These are phyloP conservation scores for Theileria orientalis DNA, from an alignment of 169 alveolate genomes.

Conservation along the genomic window DNA sequence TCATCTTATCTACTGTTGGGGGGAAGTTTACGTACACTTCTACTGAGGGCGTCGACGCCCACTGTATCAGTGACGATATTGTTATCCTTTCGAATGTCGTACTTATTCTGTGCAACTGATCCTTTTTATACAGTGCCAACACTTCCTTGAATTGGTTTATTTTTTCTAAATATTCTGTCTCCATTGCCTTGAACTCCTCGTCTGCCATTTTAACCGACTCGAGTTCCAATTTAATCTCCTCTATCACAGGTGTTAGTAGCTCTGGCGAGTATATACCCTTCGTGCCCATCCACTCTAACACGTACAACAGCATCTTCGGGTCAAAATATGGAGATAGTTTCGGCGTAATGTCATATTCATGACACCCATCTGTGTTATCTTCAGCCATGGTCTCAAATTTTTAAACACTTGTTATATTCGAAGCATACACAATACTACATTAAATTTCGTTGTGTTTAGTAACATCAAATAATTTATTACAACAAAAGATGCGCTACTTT, in stretches of 20 bases:
- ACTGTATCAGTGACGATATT: conserved; percentile 65
- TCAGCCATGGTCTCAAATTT: neutral
- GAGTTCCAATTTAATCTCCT: conserved; percentile 27
- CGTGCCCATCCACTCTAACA: conserved; percentile 70
- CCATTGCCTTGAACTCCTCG: conserved; percentile 46
- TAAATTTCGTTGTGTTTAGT: neutral
- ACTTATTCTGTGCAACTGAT: conserved; percentile 67
- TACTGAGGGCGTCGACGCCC: conserved; percentile 57
- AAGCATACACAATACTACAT: no score
- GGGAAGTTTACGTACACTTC: conserved; percentile 49
- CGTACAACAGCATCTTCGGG: conserved; percentile 71
- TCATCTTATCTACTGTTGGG: conserved; percentile 62
- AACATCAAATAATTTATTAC: neutral
- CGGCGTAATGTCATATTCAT: conserved; percentile 52
- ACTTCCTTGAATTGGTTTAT: conserved; percentile 69
- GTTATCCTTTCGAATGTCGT: conserved; percentile 66
- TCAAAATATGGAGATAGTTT: conserved; percentile 70
- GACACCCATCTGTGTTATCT: conserved; percentile 17
- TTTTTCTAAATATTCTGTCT: conserved; percentile 35
- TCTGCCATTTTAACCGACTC: conserved; percentile 52
- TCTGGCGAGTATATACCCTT: conserved; percentile 58
- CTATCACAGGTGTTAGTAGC: conserved; percentile 15
- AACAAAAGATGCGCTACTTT: no score
- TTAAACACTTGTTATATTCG: no score
- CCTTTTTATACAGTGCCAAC: conserved; percentile 63